Base-by-base conservation (phyloP, 306 rosid genomes). In the Quillaja saponaria region DNA sequence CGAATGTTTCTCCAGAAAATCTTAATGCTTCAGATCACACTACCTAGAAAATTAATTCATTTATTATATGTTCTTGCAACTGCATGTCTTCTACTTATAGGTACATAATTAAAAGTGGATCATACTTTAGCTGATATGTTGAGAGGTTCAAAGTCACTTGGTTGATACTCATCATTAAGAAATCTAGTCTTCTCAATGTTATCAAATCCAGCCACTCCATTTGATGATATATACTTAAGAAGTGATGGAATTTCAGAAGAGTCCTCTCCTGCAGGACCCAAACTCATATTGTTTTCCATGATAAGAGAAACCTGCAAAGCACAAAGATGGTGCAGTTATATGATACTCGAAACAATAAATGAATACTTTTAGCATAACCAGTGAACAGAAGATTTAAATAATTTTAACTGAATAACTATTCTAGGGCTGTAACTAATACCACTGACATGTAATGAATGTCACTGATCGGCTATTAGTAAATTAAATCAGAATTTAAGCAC, bases 131-230 rank as follows among this genome's bases (percentile, higher is more conserved):
- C 0, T 28, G 66, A 33, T 61, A 78, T 56, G 76, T 44, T 69
- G 10, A 39, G 63, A 55, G 50, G 44, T 42, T 66, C 69, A 69
- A 62, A 62, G 31, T 61, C 77, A 44, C 49, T 39, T 67, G 62
- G 58, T 35, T 61, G 63, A 76, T 14, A 31, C 44, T 42, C 39
- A 28, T 49, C 45, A 35, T 16, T 35, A 12, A 38, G 48, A 55
- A 47, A 13, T 33, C 38, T 35, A 48, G 60, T 49, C 47, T 74
- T 68, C 46, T 62, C 41, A 13, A 41, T 40, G 42, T 52, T 63
- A 63, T 85, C 91, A 71, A 84, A 87, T 52, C 87, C 91, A 56
- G 48, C 58, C 40, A 76, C 68, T 54, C 81, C 79, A 54, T 64
- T 63, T 45, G 91, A 62, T 48, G 88, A 73, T 68, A 90, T 79